Base-by-base conservation (phyloP, 805 yeast species). In the Saccharomyces eubayanus region DNA sequence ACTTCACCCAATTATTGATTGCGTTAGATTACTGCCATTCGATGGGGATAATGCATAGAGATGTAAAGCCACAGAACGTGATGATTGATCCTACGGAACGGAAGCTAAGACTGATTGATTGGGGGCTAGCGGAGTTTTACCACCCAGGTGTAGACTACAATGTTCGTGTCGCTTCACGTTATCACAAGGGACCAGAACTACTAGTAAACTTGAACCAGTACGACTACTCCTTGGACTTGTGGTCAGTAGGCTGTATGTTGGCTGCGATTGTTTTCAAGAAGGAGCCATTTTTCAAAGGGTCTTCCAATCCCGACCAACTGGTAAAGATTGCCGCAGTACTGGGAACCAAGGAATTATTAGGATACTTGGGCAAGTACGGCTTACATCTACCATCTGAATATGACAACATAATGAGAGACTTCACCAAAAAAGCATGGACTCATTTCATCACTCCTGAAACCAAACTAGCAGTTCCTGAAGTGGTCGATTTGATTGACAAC, bases 101-200 rank as follows among this genome's bases (percentile, higher is more conserved):
- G 69, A 82, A 80, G 64, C 73, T 91, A 61, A 79, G 96, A 58
- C 78, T 90, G 59, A 90, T 91, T 52, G 97, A 91, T 71, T 91
- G 97, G 97, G 97, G 97, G 6, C 73, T 91, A 51, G 97, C 97
- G 8, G 97, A 91, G 69, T 90, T 89, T 67, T 90, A 90, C 66
- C 97, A 91, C 67, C 83, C 89, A 27, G 89, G 89, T 12, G 86
- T 82, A 67, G 96, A 89, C 63, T 91, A 88, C 65, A 91, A 91
- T 65, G 97, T 91, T 21, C 78, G 97, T 59, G 97, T 91, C 16
- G 97, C 97, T 1, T 88, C 96, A 5, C 74, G 97, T 60, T 89
- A 89, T 68, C 91, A 86, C 71, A 91, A 91, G 71, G 97, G 97
- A 2, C 97, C 97, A 2, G 97, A 91, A 67, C 73, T 91, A 54